phyloP scores from a whole-genome alignment of 148 eudicot species.

The Arbutus unedo region DNA sequence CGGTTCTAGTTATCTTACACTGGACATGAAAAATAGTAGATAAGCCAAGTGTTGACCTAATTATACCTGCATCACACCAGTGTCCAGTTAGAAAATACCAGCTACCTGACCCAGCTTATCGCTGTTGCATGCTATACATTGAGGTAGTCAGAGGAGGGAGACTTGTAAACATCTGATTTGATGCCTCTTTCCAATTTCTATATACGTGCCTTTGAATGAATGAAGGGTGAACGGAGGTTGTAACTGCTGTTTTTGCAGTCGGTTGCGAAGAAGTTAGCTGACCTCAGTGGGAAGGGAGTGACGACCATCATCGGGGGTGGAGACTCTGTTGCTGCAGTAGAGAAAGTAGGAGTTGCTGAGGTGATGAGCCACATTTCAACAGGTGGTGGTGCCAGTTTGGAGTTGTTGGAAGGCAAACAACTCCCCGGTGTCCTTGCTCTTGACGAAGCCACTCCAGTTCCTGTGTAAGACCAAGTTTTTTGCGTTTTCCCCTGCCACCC shows the following conservation, averaged over 20 bases:
- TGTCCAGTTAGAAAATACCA: background rate
- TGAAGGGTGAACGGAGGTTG: background rate
- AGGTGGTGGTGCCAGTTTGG: conserved; percentile 97
- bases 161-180: background rate
- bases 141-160: background rate
- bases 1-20: background rate
- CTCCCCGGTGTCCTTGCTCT: conserved; percentile 89
- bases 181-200: background rate
- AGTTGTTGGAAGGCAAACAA: conserved; percentile 85
- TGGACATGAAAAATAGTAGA: background rate
- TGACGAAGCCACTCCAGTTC: conserved; percentile 63
- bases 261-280: conserved; percentile 76
- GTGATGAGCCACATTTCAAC: conserved; percentile 96
- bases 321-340: conserved; percentile 90
- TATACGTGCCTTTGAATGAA: background rate
- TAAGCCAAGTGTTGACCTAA: background rate
- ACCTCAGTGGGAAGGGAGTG: conserved; percentile 76
- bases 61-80: background rate
- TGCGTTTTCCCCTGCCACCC: conserved; percentile 11
- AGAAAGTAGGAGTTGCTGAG: conserved; percentile 82
- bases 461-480: conserved; percentile 31
- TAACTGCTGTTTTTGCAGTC: conserved; percentile 39
- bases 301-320: conserved; percentile 96
- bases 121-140: background rate
- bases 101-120: background rate